phyloP scores from a whole-genome alignment of 2,329 filamentous ascomycete species.

The Sphaerostilbella broomeana region DNA sequence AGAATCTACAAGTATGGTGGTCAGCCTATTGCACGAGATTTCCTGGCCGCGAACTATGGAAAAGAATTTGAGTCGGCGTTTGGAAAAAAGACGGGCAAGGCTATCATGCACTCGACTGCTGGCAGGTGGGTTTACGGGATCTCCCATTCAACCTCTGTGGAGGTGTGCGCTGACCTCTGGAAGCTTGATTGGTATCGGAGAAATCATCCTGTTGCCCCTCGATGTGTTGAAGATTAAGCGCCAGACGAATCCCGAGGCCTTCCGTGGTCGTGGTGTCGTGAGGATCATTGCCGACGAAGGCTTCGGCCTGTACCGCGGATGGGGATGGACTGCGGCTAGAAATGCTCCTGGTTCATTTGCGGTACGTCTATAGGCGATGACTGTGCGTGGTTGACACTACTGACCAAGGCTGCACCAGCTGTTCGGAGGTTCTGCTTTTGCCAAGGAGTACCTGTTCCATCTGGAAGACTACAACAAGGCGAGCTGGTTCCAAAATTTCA shows the following conservation, averaged over 20 bases:
- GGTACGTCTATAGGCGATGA: too few species aligned
- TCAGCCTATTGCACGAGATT: constrained; percentile 91
- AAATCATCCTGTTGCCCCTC: constrained; percentile 89
- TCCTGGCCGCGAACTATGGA: constrained; percentile 71
- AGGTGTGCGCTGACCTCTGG: not conserved
- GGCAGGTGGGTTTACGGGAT: constrained; percentile 55
- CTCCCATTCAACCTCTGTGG: not conserved
- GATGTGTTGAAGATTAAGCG: constrained; percentile 99
- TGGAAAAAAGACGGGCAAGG: constrained; percentile 95
- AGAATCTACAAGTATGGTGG: constrained; percentile 98
- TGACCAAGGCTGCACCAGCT: too few species aligned
- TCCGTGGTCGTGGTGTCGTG: constrained; percentile 85
- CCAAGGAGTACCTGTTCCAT: constrained; percentile 91
- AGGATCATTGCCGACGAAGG: constrained; percentile 90
- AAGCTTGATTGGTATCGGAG: constrained; percentile 91
- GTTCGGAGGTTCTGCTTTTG: constrained; percentile 93
- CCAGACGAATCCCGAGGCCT: constrained; percentile 97
- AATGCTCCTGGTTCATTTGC: constrained; percentile 97
- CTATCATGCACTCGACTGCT: constrained; percentile 93
- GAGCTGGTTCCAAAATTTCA: constrained; percentile 90
- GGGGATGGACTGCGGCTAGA: constrained; percentile 94
- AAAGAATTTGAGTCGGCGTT: constrained; percentile 81
- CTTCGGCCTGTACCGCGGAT: constrained; percentile 90
- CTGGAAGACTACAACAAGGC: constrained; percentile 94
- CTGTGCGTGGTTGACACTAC: too few species aligned